A percentile compares a stretch with the other conserved stretches of the same genome.
These are phyloP conservation scores for Leucosporidium creatinivorum DNA, from an alignment of 768 basidiomycete species.

Conservation along the genomic window DNA sequence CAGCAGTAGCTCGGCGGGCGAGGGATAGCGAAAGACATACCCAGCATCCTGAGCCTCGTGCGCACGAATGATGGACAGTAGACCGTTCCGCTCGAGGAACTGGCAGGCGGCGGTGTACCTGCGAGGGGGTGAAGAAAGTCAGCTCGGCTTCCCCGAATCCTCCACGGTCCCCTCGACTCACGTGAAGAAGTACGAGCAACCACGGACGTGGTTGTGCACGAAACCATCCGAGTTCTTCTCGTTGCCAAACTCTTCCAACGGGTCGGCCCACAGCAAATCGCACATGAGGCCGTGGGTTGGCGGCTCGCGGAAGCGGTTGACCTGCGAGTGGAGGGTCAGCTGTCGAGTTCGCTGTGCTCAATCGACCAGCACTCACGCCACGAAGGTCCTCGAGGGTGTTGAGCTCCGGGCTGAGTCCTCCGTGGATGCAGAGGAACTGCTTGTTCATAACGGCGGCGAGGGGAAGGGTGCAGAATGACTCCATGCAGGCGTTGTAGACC, in stretches of 20 bases:
- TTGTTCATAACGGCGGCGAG: slow-evolving; percentile 99
- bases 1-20: not conserved
- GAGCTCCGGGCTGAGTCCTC: slow-evolving; percentile 89
- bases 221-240: slow-evolving; percentile 88
- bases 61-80: slow-evolving; percentile 91
- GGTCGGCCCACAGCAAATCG: slow-evolving; percentile 97
- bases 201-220: slow-evolving; percentile 90
- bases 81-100: slow-evolving; percentile 93
- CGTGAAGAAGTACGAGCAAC: slow-evolving; percentile 97
- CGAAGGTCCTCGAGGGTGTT: slow-evolving; percentile 93
- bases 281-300: slow-evolving; percentile 98
- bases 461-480: slow-evolving; percentile 89
- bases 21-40: slow-evolving; percentile 46
- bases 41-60: slow-evolving; percentile 99
- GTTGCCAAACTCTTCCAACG: slow-evolving; percentile 91
- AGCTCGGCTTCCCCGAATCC: not conserved
- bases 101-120: slow-evolving; percentile 95
- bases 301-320: slow-evolving; percentile 97
- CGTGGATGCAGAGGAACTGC: slow-evolving; percentile 97
- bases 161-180: slow-evolving; percentile 47
- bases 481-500: slow-evolving; percentile 96
- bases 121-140: not conserved
- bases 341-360: not conserved
- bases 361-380: slow-evolving; percentile 51
- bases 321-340: slow-evolving; percentile 47